Evolutionary conservation across 345 rosid species (phyloP).

Genomic region (Brassica napus): Da-Ae NC_063445.1:57147501-57148000

Average conservation of each 20-base stretch:
- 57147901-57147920: not conserved
- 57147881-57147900: not conserved
- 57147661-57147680: constrained; percentile 27
- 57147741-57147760: not conserved
- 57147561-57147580: constrained; percentile 25
- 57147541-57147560: not conserved
- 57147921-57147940: not conserved
- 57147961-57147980: constrained; percentile 5
- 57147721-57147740: not conserved
- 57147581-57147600: constrained; percentile 39
- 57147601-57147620: constrained; percentile 38
- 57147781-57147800: too few relatives aligned
- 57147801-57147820: too few relatives aligned
- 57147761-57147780: not conserved
- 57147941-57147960: constrained; percentile 5
- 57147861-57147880: not conserved
- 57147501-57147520: constrained; percentile 33
- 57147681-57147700: not conserved
- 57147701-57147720: not conserved
- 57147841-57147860: not conserved
- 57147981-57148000: constrained; percentile 15
- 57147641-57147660: constrained; percentile 28
- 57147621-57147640: constrained; percentile 32
- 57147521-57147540: not conserved
- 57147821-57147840: not conserved